Evolutionary conservation across 805 yeast genomes (phyloP).

Genomic region (Ogataea nakhonphanomensis): DNA sequence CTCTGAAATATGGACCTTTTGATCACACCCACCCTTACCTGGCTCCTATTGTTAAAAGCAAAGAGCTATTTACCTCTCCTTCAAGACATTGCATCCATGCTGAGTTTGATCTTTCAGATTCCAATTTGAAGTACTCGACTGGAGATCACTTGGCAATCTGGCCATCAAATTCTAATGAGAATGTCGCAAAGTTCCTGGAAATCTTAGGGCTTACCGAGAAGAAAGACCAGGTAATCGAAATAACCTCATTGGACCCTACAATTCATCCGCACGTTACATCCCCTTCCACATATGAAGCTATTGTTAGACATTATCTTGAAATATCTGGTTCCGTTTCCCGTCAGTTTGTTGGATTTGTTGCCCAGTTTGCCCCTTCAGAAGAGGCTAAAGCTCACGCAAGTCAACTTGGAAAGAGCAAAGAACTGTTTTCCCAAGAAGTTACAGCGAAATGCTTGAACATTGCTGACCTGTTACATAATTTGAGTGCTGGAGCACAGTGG

Average conservation of each 20-base stretch:
- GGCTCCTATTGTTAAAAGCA: conserved; percentile 58
- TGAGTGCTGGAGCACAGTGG: conserved; percentile 75
- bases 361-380: conserved; percentile 76
- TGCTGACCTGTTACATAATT: conserved; percentile 63
- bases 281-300: conserved; percentile 87
- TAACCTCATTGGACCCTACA: conserved; percentile 71
- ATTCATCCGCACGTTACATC: conserved; percentile 53
- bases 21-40: conserved; percentile 78
- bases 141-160: conserved; percentile 96
- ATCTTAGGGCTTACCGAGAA: conserved; percentile 59
- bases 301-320: conserved; percentile 81
- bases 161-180: conserved; percentile 84
- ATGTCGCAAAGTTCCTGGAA: conserved; percentile 60
- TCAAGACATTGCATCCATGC: conserved; percentile 84
- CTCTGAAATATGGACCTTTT: conserved; percentile 63
- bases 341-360: conserved; percentile 69
- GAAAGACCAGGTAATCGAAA: conserved; percentile 53
- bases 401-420: conserved; percentile 65
- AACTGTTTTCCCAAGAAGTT: conserved; percentile 60
- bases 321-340: conserved; percentile 93
- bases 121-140: conserved; percentile 80
- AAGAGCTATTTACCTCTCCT: conserved; percentile 64
- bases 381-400: conserved; percentile 48
- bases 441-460: conserved; percentile 61
- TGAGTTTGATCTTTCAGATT: conserved; percentile 76